Conservation (phyloP, 2,329 filamentous ascomycete species). For the Colletotrichum melonis region DNA sequence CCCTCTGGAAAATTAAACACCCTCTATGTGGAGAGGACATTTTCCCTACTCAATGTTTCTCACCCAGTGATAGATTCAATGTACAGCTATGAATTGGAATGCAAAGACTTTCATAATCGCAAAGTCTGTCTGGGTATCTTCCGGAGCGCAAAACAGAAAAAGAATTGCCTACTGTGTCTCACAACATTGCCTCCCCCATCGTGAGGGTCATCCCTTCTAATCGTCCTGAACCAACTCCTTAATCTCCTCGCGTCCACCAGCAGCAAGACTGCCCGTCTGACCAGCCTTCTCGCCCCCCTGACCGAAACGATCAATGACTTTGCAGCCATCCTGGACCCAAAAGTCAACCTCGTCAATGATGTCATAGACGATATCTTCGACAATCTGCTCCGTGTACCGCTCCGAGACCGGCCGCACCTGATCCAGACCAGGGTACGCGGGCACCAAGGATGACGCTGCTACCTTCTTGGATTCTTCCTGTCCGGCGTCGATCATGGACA, state of each 20-base stretch:
- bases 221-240: slow-evolving; percentile 76
- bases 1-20: not conserved
- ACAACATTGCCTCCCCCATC: not conserved
- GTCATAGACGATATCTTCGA: slow-evolving; percentile 93
- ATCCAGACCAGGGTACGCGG: slow-evolving; percentile 36
- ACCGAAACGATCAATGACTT: slow-evolving; percentile 58
- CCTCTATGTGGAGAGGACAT: not conserved
- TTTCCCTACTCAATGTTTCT: not conserved
- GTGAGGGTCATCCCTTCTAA: slow-evolving; percentile 41
- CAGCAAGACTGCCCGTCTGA: slow-evolving; percentile 53
- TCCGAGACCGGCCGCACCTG: slow-evolving; percentile 74
- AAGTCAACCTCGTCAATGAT: slow-evolving; percentile 95
- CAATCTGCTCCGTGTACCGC: slow-evolving; percentile 91
- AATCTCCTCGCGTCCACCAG: slow-evolving; percentile 64
- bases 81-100: slow-evolving; percentile 21
- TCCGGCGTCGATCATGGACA: slow-evolving; percentile 55
- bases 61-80: slow-evolving; percentile 1
- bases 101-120: not conserved
- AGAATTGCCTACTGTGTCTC: not conserved
- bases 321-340: slow-evolving; percentile 77
- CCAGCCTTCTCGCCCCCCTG: slow-evolving; percentile 49
- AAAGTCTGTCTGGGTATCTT: slow-evolving; percentile 32
- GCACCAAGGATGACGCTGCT: too few species aligned
- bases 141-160: not conserved
- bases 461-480: slow-evolving; percentile 5